phyloP scores from a whole-genome alignment of 768 basidiomycete species.

The Phanerochaete sordida region DNA sequence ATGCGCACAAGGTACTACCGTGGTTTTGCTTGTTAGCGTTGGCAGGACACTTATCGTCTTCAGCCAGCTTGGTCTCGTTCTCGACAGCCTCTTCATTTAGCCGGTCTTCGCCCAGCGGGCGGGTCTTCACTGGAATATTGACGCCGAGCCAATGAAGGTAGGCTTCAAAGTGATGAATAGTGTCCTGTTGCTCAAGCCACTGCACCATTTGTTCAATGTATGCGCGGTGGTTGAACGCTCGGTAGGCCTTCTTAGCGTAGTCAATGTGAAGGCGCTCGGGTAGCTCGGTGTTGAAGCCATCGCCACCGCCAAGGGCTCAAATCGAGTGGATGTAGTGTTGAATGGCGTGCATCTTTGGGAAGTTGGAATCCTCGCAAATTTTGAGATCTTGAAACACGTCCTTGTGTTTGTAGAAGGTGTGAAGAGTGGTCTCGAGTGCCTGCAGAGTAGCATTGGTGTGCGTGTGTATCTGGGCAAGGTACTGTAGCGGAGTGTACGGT shows the following conservation, averaged over 20 bases:
- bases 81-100: too few species aligned
- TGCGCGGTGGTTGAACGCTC: slow-evolving; percentile 12
- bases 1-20: too few species aligned
- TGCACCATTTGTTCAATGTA: slow-evolving; percentile 36
- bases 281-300: slow-evolving; percentile 21
- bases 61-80: too few species aligned
- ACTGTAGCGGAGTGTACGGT: slow-evolving; percentile 23
- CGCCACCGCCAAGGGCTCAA: slow-evolving; percentile 15
- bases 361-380: slow-evolving; percentile 15
- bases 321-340: slow-evolving; percentile 18
- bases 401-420: slow-evolving; percentile 21
- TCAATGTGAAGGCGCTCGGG: slow-evolving; percentile 14
- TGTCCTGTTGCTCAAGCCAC: slow-evolving; percentile 34
- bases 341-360: slow-evolving; percentile 22
- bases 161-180: too few species aligned
- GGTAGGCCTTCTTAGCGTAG: slow-evolving; percentile 8
- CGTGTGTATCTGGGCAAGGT: slow-evolving; percentile 18
- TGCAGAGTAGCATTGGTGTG: slow-evolving; percentile 14
- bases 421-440: slow-evolving; percentile 10
- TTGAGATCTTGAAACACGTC: slow-evolving; percentile 21
- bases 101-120: too few species aligned
- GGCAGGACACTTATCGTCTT: too few species aligned
- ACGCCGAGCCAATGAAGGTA: too few species aligned
- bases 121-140: too few species aligned
- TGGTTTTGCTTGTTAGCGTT: too few species aligned